phyloP scores from a whole-genome alignment of 257 asterid species.

The Jasminum sambac region DNA sequence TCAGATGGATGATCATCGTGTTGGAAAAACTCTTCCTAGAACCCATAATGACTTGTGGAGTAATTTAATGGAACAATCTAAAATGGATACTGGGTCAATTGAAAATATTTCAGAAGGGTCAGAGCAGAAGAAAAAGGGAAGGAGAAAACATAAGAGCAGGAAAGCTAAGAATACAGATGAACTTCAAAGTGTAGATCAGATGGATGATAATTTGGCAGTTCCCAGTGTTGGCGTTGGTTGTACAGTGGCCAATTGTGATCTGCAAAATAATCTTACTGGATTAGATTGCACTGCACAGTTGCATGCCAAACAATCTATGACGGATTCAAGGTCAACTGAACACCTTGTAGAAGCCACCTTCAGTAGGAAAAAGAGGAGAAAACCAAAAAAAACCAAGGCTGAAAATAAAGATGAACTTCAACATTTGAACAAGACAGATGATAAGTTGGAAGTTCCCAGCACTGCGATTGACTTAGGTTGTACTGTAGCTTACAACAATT shows the following conservation, averaged over 20 bases:
- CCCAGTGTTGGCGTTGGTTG: conserved; percentile 17
- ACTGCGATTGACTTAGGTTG: no score
- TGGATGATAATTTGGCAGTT: not conserved
- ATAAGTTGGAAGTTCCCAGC: conserved; percentile 14
- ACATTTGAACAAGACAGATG: not conserved
- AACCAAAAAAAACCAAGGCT: not conserved
- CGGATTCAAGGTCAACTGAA: conserved; percentile 25
- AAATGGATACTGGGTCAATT: conserved; percentile 26
- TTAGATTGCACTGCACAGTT: conserved; percentile 20
- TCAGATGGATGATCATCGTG: conserved; percentile 8
- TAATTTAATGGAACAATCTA: conserved; percentile 27
- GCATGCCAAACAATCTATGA: conserved; percentile 24
- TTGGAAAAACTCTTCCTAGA: conserved; percentile 14
- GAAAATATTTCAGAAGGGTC: conserved; percentile 27
- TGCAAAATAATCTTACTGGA: conserved; percentile 21
- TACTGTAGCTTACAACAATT: conserved; percentile 17
- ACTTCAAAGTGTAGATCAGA: conserved; percentile 28
- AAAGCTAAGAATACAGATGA: conserved; percentile 20
- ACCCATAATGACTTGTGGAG: conserved; percentile 22
- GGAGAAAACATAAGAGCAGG: conserved; percentile 20
- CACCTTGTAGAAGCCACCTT: conserved; percentile 15
- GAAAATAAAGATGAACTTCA: conserved; percentile 12
- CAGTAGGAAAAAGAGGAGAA: not conserved
- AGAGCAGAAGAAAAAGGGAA: conserved; percentile 27
- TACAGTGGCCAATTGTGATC: conserved; percentile 19